Evolutionary conservation across 2,329 filamentous ascomycete genomes (phyloP).

Genomic region (Phialemoniopsis sp.): DNA sequence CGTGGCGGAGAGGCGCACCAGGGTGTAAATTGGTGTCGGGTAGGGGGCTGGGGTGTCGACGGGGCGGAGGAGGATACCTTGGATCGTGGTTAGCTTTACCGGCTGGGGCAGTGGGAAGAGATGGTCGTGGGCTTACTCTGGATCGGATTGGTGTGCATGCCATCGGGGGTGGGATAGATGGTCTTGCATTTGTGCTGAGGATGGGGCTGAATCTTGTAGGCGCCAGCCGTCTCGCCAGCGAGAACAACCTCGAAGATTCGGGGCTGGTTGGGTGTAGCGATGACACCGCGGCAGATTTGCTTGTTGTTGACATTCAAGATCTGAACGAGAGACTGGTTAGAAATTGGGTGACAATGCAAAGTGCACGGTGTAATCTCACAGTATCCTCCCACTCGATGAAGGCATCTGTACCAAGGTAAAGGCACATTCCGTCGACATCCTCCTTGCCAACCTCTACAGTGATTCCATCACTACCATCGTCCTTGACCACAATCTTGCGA

Average conservation of each 20-base stretch:
- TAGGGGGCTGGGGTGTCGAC: slow-evolving; percentile 22
- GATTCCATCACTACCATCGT: slow-evolving; percentile 21
- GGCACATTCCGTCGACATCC: slow-evolving; percentile 44
- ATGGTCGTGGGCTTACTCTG: slow-evolving; percentile 35
- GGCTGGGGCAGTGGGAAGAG: slow-evolving; percentile 9
- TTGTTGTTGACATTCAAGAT: slow-evolving; percentile 33
- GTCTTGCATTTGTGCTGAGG: slow-evolving; percentile 39
- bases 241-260: slow-evolving; percentile 48
- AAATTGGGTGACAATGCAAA: background rate
- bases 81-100: slow-evolving; percentile 3
- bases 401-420: slow-evolving; percentile 45
- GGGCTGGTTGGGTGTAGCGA: slow-evolving; percentile 45
- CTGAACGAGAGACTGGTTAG: slow-evolving; percentile 17
- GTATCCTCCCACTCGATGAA: slow-evolving; percentile 53
- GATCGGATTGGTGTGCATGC: slow-evolving; percentile 37
- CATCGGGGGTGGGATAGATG: slow-evolving; percentile 24
- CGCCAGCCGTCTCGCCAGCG: slow-evolving; percentile 14
- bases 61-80: slow-evolving; percentile 44
- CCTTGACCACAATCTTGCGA: slow-evolving; percentile 38
- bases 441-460: slow-evolving; percentile 29
- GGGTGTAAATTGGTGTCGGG: slow-evolving; percentile 41
- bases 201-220: slow-evolving; percentile 24
- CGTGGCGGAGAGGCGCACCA: slow-evolving; percentile 49
- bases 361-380: slow-evolving; percentile 22
- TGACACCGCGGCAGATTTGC: slow-evolving; percentile 45